These are phyloP conservation scores for Mangifera indica DNA, from an alignment of 345 rosid species.

Conservation along the genomic window DNA sequence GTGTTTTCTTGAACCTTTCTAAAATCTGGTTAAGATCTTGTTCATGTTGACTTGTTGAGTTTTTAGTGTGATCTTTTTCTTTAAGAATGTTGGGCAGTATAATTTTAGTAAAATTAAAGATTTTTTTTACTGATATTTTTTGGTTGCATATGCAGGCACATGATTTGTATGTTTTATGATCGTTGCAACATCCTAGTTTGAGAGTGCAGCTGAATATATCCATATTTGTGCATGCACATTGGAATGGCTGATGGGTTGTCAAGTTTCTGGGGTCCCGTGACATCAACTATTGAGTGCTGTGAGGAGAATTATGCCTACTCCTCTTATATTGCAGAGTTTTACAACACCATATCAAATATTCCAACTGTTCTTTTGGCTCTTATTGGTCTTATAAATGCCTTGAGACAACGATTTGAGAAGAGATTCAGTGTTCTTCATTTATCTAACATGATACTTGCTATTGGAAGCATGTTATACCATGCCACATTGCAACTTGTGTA, in stretches of 20 bases:
- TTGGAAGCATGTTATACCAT: slow-evolving; percentile 92
- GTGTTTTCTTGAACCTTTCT: background rate
- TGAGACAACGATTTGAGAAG: slow-evolving; percentile 90
- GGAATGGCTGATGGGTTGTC: slow-evolving; percentile 74
- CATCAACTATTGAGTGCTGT: slow-evolving; percentile 76
- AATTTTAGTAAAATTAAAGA: background rate
- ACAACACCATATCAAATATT: slow-evolving; percentile 73
- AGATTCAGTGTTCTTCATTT: slow-evolving; percentile 88
- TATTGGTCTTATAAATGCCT: slow-evolving; percentile 76
- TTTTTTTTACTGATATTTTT: background rate
- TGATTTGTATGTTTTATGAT: slow-evolving; percentile 8
- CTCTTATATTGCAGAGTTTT: slow-evolving; percentile 86
- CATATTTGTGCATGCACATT: background rate
- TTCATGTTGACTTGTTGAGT: background rate
- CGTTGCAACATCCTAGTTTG: background rate
- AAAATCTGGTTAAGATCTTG: background rate
- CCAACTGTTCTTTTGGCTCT: slow-evolving; percentile 79
- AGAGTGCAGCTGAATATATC: background rate
- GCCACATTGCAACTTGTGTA: slow-evolving; percentile 75
- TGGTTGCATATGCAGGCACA: slow-evolving; percentile 3
- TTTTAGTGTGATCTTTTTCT: background rate
- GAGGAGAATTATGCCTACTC: slow-evolving; percentile 76
- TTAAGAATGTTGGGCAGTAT: background rate
- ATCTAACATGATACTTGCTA: slow-evolving; percentile 82
- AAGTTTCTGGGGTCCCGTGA: slow-evolving; percentile 95